phyloP scores from a whole-genome alignment of 106 monocot genomes.

The Gastrodia elata region DNA sequence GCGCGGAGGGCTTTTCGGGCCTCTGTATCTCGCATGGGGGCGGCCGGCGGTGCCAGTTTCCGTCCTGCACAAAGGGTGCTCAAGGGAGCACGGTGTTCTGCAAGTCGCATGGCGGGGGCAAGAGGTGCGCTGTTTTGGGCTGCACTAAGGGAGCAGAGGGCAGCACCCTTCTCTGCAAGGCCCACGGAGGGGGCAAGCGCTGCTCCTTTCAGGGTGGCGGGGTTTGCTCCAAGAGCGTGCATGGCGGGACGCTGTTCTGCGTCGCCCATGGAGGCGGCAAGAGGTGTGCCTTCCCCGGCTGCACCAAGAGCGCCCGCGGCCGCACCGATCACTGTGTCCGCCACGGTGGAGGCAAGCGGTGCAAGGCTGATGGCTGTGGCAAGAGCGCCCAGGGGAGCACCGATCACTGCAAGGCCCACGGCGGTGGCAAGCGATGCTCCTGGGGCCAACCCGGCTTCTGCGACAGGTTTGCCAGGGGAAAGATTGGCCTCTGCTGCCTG shows the following conservation, averaged over 20 bases:
- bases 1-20: constrained; percentile 42
- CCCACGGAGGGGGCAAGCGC: constrained; percentile 44
- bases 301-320: constrained; percentile 41
- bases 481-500: constrained; percentile 42
- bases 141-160: constrained; percentile 53
- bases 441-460: constrained; percentile 47
- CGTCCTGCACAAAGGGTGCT: constrained; percentile 33
- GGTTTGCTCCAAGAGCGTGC: constrained; percentile 41
- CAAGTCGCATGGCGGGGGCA: constrained; percentile 54
- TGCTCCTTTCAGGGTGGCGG: constrained; percentile 41
- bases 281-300: constrained; percentile 42
- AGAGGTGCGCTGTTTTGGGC: constrained; percentile 28
- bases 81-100: constrained; percentile 49
- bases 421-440: constrained; percentile 37
- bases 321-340: constrained; percentile 37
- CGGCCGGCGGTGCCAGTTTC: constrained; percentile 34
- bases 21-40: constrained; percentile 52
- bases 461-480: constrained; percentile 48
- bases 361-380: constrained; percentile 34
- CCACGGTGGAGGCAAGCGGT: constrained; percentile 42
- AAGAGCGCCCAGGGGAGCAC: constrained; percentile 50
- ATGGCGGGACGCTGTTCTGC: constrained; percentile 44
- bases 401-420: constrained; percentile 51
- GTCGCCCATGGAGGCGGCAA: constrained; percentile 57
- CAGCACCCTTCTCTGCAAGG: constrained; percentile 43